phyloP scores from a whole-genome alignment of 768 basidiomycete genomes.

The Rhizopogon rudus region DNA sequence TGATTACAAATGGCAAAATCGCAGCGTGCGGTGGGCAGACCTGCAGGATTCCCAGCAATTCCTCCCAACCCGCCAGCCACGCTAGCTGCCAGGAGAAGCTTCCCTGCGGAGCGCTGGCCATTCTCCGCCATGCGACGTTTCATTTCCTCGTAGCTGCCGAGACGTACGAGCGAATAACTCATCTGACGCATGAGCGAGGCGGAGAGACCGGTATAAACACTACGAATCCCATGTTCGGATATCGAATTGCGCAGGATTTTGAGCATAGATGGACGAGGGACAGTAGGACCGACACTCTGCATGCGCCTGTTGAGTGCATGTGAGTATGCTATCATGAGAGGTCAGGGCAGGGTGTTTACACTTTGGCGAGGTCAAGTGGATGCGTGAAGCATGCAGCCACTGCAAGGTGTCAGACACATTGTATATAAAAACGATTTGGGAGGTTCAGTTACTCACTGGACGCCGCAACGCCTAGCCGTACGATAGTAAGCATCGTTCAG shows the following conservation, averaged over 20 bases:
- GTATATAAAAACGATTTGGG: not conserved
- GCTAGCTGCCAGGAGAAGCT: conserved; percentile 60
- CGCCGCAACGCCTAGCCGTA: conserved; percentile 49
- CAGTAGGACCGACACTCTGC: conserved; percentile 60
- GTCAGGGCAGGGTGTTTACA: conserved; percentile 38
- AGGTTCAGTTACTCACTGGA: conserved; percentile 42
- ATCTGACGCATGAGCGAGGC: conserved; percentile 86
- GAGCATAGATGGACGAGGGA: conserved; percentile 59
- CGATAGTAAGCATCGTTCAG: conserved; percentile 5
- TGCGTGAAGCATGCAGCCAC: conserved; percentile 83
- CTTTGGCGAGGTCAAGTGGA: conserved; percentile 83
- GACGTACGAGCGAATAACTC: conserved; percentile 84
- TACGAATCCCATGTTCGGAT: conserved; percentile 60
- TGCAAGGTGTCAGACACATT: conserved; percentile 21
- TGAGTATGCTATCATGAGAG: conserved; percentile 1
- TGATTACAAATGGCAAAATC: not conserved
- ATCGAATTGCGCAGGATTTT: conserved; percentile 62
- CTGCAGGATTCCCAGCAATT: conserved; percentile 80
- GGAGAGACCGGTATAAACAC: conserved; percentile 76
- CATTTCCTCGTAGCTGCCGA: conserved; percentile 78
- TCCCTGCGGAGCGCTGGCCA: conserved; percentile 45
- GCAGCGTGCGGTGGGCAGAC: conserved; percentile 21
- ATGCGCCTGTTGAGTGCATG: conserved; percentile 50
- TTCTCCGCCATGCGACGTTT: conserved; percentile 51
- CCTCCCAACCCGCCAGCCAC: conserved; percentile 80